These are phyloP conservation scores for Aspergillus arachidicola DNA, from an alignment of 2,329 filamentous ascomycete genomes.

Conservation along the genomic window DNA sequence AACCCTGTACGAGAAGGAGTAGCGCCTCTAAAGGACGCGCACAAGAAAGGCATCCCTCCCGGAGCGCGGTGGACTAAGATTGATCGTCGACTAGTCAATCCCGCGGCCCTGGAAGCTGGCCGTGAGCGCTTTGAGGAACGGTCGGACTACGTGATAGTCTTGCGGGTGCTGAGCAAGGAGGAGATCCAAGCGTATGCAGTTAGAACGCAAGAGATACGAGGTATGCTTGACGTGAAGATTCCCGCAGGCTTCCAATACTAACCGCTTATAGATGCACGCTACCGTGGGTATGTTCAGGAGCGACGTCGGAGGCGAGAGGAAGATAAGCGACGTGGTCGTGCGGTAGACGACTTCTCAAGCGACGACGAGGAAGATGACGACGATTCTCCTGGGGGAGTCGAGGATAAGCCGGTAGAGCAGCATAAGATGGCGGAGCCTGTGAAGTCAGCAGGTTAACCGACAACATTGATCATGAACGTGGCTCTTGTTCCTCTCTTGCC, in stretches of 20 bases:
- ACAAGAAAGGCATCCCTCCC: constrained; percentile 69
- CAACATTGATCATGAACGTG: background rate
- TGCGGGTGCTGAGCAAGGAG: constrained; percentile 82
- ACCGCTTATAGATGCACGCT: constrained; percentile 35
- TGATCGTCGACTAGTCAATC: constrained; percentile 83
- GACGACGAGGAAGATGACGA: constrained; percentile 41
- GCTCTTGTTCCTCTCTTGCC: background rate
- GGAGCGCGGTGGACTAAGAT: constrained; percentile 94
- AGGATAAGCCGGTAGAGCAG: constrained; percentile 28
- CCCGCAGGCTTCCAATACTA: constrained; percentile 4
- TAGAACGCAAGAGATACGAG: constrained; percentile 79
- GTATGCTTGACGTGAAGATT: constrained; percentile 49
- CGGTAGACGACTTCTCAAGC: constrained; percentile 34
- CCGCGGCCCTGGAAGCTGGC: constrained; percentile 80
- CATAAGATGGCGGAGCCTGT: constrained; percentile 6
- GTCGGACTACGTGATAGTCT: constrained; percentile 90
- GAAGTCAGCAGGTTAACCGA: constrained; percentile 7
- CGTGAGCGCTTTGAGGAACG: constrained; percentile 90
- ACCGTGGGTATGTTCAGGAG: constrained; percentile 39
- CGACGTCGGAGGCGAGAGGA: constrained; percentile 48
- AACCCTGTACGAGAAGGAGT: constrained; percentile 86
- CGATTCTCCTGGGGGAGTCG: constrained; percentile 33
- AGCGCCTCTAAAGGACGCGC: constrained; percentile 87
- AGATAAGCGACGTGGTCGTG: constrained; percentile 39
- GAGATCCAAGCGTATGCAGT: constrained; percentile 87